These are phyloP conservation scores for Debaryomyces subglobosus DNA, from an alignment of 1,139 yeast species.

Conservation along the genomic window DNA sequence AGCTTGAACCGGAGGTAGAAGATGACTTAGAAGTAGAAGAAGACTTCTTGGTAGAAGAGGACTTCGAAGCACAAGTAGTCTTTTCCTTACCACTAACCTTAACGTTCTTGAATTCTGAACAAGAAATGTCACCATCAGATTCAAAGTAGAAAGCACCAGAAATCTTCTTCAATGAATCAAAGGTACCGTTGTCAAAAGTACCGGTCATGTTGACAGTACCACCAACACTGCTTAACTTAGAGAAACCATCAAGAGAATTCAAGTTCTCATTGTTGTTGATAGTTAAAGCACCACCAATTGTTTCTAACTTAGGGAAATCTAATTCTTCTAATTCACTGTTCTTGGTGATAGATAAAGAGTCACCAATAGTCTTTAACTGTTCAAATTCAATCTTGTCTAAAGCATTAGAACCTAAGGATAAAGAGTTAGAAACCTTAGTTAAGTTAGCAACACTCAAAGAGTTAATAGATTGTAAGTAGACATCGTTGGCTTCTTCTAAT, in stretches of 20 bases:
- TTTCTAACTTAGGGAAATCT: constrained; percentile 68
- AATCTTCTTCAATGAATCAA: constrained; percentile 72
- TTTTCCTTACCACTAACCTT: constrained; percentile 84
- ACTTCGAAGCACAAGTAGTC: constrained; percentile 50
- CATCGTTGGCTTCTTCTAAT: constrained; percentile 81
- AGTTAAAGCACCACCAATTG: constrained; percentile 86
- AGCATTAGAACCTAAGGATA: constrained; percentile 71
- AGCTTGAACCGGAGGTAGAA: constrained; percentile 27
- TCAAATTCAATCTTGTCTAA: constrained; percentile 61
- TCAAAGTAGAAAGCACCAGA: constrained; percentile 90
- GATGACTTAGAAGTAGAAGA: constrained; percentile 30
- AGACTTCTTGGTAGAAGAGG: constrained; percentile 44
- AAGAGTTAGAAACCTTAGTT: constrained; percentile 73
- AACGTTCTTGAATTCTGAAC: constrained; percentile 74
- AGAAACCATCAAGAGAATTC: constrained; percentile 70
- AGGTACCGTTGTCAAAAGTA: constrained; percentile 75
- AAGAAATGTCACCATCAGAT: constrained; percentile 73
- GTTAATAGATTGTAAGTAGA: constrained; percentile 77
- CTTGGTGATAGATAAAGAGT: constrained; percentile 73
- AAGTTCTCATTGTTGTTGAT: constrained; percentile 82
- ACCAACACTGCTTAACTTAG: constrained; percentile 68
- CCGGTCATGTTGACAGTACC: constrained; percentile 89
- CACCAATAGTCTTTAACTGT: constrained; percentile 67
- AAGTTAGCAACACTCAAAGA: constrained; percentile 72
- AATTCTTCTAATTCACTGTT: constrained; percentile 73